These are phyloP conservation scores for Aspergillus nomiae DNA, from an alignment of 2,329 filamentous ascomycete species.

Conservation along the genomic window DNA sequence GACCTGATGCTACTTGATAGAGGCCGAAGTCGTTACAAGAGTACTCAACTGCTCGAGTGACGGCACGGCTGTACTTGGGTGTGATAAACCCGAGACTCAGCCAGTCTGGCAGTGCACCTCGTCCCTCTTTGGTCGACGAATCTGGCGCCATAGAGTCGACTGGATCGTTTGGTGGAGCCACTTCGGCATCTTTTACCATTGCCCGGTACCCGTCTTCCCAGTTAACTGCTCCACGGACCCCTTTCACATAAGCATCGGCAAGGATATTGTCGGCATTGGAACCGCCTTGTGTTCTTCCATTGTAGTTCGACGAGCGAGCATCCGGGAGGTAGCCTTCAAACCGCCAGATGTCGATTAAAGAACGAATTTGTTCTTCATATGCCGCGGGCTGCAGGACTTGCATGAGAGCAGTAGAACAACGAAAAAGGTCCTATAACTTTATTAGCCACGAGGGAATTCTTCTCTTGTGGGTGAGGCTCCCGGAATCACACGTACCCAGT, in stretches of 20 bases:
- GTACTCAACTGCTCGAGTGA: slow-evolving; percentile 68
- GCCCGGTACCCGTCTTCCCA: slow-evolving; percentile 65
- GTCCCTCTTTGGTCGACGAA: slow-evolving; percentile 66
- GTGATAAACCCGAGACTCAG: slow-evolving; percentile 66
- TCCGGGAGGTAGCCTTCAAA: slow-evolving; percentile 67
- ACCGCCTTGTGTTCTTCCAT: slow-evolving; percentile 69
- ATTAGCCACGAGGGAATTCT: slow-evolving; percentile 4
- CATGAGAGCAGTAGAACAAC: slow-evolving; percentile 65
- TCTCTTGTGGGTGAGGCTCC: neutral
- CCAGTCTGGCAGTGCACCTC: slow-evolving; percentile 72
- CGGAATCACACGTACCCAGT: slow-evolving; percentile 52
- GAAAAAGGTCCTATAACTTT: slow-evolving; percentile 54
- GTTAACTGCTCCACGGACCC: slow-evolving; percentile 60
- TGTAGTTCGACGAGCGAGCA: slow-evolving; percentile 68
- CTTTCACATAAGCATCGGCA: slow-evolving; percentile 72
- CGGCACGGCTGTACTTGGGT: slow-evolving; percentile 60
- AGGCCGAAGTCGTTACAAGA: slow-evolving; percentile 69
- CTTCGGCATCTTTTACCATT: slow-evolving; percentile 69
- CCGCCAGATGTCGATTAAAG: slow-evolving; percentile 68
- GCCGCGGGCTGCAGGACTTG: slow-evolving; percentile 65
- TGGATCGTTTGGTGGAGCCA: slow-evolving; percentile 60
- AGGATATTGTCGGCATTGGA: slow-evolving; percentile 72
- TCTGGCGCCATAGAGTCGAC: slow-evolving; percentile 56
- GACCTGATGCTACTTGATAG: slow-evolving; percentile 63
- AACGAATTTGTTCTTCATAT: slow-evolving; percentile 67